Conservation (phyloP, 495 filamentous ascomycete species). For the Opeltia flavorubescens region DNA sequence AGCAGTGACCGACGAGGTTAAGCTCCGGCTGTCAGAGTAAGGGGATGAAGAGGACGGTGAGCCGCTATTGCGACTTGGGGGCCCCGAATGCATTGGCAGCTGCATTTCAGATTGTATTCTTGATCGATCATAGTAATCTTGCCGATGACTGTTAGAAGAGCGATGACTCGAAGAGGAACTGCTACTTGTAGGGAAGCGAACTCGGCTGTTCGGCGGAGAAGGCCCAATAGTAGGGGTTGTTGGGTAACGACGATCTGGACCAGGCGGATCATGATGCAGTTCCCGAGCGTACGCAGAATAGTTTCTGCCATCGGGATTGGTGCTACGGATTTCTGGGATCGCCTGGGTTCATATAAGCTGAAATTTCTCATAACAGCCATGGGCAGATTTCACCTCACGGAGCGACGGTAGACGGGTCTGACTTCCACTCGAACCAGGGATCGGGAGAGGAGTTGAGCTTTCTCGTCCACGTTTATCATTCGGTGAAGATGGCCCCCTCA, state of each 20-base stretch:
- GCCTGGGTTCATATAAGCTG: neutral
- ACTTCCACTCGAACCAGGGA: too few relatives aligned
- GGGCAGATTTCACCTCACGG: neutral
- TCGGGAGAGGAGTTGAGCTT: too few relatives aligned
- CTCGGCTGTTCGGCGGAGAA: neutral
- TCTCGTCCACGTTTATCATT: too few relatives aligned
- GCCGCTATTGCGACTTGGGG: neutral
- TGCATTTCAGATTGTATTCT: neutral
- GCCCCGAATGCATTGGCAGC: neutral
- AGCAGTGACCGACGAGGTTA: neutral
- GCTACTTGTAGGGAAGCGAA: neutral
- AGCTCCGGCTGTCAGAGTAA: neutral
- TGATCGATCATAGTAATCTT: neutral
- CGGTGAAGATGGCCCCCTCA: too few relatives aligned
- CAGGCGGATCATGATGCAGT: neutral
- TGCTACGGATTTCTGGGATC: neutral
- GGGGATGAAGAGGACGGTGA: neutral
- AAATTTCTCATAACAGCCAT: too few relatives aligned
- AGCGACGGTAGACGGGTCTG: neutral
- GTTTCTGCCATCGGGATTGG: neutral
- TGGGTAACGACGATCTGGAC: neutral
- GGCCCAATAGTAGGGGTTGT: neutral
- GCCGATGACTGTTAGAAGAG: neutral
- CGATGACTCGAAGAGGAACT: neutral
- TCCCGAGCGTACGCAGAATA: neutral